Base-by-base conservation (phyloP, 805 yeast genomes). In the Hanseniaspora clermontiae region DNA sequence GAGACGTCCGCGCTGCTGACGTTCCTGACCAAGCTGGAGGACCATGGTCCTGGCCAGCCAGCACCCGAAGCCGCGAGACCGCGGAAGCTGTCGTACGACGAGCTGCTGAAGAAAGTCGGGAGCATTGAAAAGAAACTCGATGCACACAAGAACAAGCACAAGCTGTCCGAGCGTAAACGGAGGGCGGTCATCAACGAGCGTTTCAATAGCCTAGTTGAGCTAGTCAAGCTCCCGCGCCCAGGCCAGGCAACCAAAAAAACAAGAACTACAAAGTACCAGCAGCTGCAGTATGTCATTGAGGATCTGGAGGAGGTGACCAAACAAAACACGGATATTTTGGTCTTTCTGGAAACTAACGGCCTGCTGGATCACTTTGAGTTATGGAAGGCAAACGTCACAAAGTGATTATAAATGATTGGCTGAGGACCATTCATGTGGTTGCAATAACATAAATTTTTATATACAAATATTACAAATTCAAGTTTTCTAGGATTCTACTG, bases 401-500 rank as follows among this genome's bases (percentile, higher is more conserved):
- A 43, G 12, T 38, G 24, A 43, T n/a, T 31, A 3, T n/a, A 5
- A 1, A 15, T n/a, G 1, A 3, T 15, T n/a, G 27, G 27, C 27
- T 24, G 27, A 5, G 5, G 5, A 24, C 27, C 27, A 24, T 3
- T 24, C 27, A 24, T 24, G 27, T 24, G 27, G 27, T 38, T n/a
- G 7, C n/a, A 32, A 7, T 32, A 5, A 48, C 11, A 32, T 37
- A 27, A 20, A 48, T 39, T 11, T 43, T 15, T 45, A 27, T 38
- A 2, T 29, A 39, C n/a, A 47, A 24, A 7, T 27, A 53, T 69
- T 67, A 85, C 60, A 86, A 71, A 60, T 83, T 82, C 66, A 87
- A 74, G 61, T 84, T 85, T 59, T 77, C 76, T 68, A 90, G 77
- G 51, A 90, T 84, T 67, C 83, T 87, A 55, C 91, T 82, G 1